A percentile compares a stretch with the other conserved stretches of the same genome.
phyloP scores from a whole-genome alignment of 176 grass and related monocot genomes.

The Musa troglodytarum region DNA sequence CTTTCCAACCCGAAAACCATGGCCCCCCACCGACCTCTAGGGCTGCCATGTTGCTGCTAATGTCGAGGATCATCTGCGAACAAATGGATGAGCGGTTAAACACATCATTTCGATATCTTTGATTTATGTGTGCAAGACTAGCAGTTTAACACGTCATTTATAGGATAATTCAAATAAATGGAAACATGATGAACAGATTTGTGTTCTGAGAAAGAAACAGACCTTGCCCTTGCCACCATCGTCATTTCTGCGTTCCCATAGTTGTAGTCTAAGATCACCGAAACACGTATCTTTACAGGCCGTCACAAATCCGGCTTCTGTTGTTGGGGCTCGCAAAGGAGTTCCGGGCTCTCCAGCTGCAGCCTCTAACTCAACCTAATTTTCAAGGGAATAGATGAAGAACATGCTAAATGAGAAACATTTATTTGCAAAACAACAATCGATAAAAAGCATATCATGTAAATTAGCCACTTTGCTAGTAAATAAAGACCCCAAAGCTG shows the following conservation, averaged over 20 bases:
- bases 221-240: slow-evolving; percentile 74
- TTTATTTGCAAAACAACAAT: neutral
- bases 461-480: too few species aligned
- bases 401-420: neutral
- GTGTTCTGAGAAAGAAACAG: neutral
- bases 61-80: slow-evolving; percentile 66
- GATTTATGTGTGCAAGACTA: too few species aligned
- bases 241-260: slow-evolving; percentile 56
- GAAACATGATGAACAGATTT: too few species aligned
- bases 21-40: slow-evolving; percentile 84
- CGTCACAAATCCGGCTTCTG: slow-evolving; percentile 58
- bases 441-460: neutral
- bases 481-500: too few species aligned
- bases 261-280: slow-evolving; percentile 61
- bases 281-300: slow-evolving; percentile 91
- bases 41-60: slow-evolving; percentile 74
- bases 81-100: neutral
- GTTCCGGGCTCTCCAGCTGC: slow-evolving; percentile 53
- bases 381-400: too few species aligned
- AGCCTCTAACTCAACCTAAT: slow-evolving; percentile 71
- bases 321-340: slow-evolving; percentile 75
- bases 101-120: too few species aligned
- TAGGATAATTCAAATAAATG: too few species aligned
- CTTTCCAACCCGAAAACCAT: slow-evolving; percentile 83
- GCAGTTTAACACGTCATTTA: too few species aligned